Evolutionary conservation across 768 basidiomycete species (phyloP), one percentile per base, ranked within the genome.

Genomic region (Pisolithus sp.): DNA sequence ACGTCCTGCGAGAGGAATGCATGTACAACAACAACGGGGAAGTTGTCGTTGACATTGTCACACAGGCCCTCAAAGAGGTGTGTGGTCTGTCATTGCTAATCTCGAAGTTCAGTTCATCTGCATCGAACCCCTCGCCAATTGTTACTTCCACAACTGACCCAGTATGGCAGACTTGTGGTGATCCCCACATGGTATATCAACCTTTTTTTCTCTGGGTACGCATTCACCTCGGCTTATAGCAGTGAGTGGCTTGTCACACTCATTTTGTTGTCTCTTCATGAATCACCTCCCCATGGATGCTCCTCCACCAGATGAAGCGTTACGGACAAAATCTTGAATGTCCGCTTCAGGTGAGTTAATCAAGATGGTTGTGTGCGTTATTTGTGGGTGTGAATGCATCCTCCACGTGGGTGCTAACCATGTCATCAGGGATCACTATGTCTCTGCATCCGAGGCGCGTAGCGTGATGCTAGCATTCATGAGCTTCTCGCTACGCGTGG

Each of bases 81-180:
- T 56, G 78, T 69, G 7, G 44, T 51, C 24, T 23, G 43, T 40
- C 46, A 45, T 40, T 20, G 48, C 15, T 48, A 28, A 8, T 34
- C 5, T 23, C 18, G 12, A 30, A 24, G 41, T 30, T 46, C 28
- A 30, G 2, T 59, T n/a, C n/a, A 83, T 77, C 49, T 79, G 81
- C 39, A 76, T 81, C 8, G 83, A 95, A 58, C 67, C 95, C 36
- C 65, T 88, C 36, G 86, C 93, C 79, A 74, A 77, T 34, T 73
- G 81, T n/a, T 75, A 82, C 0, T 93, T 92, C 63, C 79, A 78
- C 36, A 73, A 75, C 81, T 18, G 70, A 77, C 50, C 86, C 87
- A 2, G 67, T 86, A 36, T 98, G 89, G 82, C 74, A 89, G 18
- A 79, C 83, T 4, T 98, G 95, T 94, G 85, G 83, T 49, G 86